Conservation (phyloP, 768 basidiomycete genomes). For the Leccinellum albellum region DNA sequence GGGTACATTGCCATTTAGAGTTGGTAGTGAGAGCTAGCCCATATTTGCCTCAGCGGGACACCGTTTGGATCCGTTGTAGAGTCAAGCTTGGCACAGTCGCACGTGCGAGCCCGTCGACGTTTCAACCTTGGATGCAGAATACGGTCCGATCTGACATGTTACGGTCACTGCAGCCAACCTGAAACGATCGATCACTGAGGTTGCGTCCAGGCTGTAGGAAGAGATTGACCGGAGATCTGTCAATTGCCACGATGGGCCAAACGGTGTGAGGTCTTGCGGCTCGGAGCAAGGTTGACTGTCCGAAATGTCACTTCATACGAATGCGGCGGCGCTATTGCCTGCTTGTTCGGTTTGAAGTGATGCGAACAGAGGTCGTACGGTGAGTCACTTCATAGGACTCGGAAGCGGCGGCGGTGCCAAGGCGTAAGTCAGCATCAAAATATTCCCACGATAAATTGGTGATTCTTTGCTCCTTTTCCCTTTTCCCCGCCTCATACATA, state of each 20-base stretch:
- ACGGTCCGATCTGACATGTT: not conserved
- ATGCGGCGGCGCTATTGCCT: too few relatives aligned
- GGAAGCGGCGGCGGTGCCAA: too few relatives aligned
- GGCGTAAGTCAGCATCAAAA: not conserved
- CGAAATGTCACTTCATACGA: too few relatives aligned
- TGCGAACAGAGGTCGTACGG: too few relatives aligned
- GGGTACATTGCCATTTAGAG: too few relatives aligned
- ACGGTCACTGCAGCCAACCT: not conserved
- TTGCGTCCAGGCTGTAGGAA: not conserved
- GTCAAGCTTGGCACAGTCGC: not conserved
- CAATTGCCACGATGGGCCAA: too few relatives aligned
- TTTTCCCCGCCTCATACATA: slow-evolving; percentile 18
- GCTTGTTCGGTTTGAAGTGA: too few relatives aligned
- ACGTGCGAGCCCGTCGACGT: not conserved
- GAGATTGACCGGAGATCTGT: not conserved
- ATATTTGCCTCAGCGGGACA: not conserved
- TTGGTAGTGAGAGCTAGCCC: not conserved
- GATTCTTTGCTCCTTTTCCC: slow-evolving; percentile 7
- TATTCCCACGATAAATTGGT: slow-evolving; percentile 21
- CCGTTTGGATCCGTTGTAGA: slow-evolving; percentile 1
- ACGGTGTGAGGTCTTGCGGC: too few relatives aligned
- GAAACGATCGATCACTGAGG: slow-evolving; percentile 5
- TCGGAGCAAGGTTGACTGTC: too few relatives aligned
- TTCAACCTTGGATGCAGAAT: not conserved
- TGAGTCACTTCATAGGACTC: too few relatives aligned